Base-by-base conservation (phyloP, 176 grass and related monocot genomes). In the Eleusine coracana region DNA sequence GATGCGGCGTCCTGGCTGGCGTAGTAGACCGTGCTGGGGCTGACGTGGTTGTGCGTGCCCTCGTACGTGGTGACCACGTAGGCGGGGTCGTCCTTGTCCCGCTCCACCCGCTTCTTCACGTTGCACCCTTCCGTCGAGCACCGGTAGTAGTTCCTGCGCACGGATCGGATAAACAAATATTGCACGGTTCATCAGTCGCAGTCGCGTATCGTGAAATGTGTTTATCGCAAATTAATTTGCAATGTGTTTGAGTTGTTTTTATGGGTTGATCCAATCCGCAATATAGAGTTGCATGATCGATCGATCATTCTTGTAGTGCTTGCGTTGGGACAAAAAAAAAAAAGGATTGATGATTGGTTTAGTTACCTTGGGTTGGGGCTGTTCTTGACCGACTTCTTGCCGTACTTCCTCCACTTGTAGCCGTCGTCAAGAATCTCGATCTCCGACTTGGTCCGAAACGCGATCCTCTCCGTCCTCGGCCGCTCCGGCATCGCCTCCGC, bases 351-450 rank as follows among this genome's bases (percentile, higher is more conserved):
- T 34, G 36, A 1, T 75, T 20, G 0, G 2, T 8, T 66, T 75
- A 42, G 3, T 80, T 92, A 95, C 92, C 96, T 96, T 42, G 93
- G 96, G 63, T 98, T 95, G 5, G 96, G 91, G 89, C 92, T 98
- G 84, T 95, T 95, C 85, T 98, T 98, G 76, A 98, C 92, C n/a
- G 96, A 94, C 56, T 96, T 99, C 89, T 99, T 99, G 64, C 96
- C 93, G 39, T 99, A 96, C 79, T 99, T 99, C 18, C 96, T 83
- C 96, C 93, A 99, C 83, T 94, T 99, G 83, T 93, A 98, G 17
- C 92, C 96, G 40, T 98, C 96, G 48, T 99, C 91, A 0, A 93
- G 70, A 31, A 93, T 87, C 85, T 98, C 96, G 60, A 85, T 37
- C 77, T 93, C 96, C 9, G 93, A 90, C 86, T 80, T 88, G 74